These are phyloP conservation scores for Fraxinus pennsylvanica DNA, from an alignment of 257 asterid species.

Conservation along the genomic window DNA sequence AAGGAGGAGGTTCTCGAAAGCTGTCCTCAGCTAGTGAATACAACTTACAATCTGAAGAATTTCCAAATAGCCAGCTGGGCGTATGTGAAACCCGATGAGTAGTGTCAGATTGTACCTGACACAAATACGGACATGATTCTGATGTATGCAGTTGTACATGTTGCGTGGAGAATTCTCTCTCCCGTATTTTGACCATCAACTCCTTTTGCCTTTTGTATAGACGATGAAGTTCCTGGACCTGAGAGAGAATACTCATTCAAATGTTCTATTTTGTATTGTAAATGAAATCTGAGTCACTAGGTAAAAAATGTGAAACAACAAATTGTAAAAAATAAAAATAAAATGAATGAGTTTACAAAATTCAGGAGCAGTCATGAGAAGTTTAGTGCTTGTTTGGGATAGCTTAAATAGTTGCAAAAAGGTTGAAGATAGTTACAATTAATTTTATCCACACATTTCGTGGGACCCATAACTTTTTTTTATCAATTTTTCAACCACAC, in stretches of 20 bases:
- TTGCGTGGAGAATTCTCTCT: slow-evolving; percentile 35
- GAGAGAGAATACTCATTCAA: slow-evolving; percentile 21
- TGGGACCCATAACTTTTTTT: too few species aligned
- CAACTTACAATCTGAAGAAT: slow-evolving; percentile 27
- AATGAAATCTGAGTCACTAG: neutral
- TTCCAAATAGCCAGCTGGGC: slow-evolving; percentile 37
- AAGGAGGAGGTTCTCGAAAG: slow-evolving; percentile 33
- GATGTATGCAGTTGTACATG: slow-evolving; percentile 34
- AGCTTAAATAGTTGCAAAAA: too few species aligned
- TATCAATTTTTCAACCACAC: too few species aligned
- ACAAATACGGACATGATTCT: slow-evolving; percentile 29
- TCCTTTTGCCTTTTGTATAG: slow-evolving; percentile 64
- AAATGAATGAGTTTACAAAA: neutral
- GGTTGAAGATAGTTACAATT: too few species aligned
- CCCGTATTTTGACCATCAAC: slow-evolving; percentile 54
- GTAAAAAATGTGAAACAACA: slow-evolving; percentile 4
- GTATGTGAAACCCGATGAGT: slow-evolving; percentile 37
- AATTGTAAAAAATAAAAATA: neutral
- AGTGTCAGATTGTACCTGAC: slow-evolving; percentile 30
- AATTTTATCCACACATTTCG: too few species aligned
- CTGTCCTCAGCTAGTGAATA: slow-evolving; percentile 25
- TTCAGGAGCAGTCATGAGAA: neutral
- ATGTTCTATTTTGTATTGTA: neutral
- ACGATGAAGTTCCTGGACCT: slow-evolving; percentile 82
- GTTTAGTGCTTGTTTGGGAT: neutral